Conservation (phyloP, 257 asterid genomes). For the Striga asiatica region DNA sequence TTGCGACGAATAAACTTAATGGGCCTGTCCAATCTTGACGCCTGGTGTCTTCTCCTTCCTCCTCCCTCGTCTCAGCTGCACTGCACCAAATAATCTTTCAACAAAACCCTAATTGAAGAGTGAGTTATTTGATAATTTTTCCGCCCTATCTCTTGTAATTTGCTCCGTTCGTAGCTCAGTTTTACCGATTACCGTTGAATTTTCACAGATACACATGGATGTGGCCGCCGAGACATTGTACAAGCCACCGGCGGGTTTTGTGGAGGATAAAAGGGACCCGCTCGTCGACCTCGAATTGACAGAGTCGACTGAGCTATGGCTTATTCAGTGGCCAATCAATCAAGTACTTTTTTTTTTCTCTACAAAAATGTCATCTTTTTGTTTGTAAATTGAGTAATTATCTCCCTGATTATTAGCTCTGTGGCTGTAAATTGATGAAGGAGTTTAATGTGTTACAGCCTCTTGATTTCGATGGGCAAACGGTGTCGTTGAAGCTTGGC, state of each 20-base stretch:
- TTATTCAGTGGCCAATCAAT: conserved; percentile 48
- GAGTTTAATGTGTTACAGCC: conserved; percentile 20
- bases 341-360: conserved; percentile 17
- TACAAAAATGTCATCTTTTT: too few relatives aligned
- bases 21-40: too few relatives aligned
- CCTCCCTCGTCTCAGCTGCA: too few relatives aligned
- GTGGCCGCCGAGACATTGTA: conserved; percentile 11
- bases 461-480: conserved; percentile 40
- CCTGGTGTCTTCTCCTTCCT: too few relatives aligned
- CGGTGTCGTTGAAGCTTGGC: conserved; percentile 30
- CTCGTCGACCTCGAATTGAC: conserved; percentile 28
- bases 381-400: background rate
- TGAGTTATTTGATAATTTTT: background rate
- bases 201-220: conserved; percentile 6
- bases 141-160: background rate
- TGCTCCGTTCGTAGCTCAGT: background rate
- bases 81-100: too few relatives aligned
- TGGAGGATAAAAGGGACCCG: conserved; percentile 35
- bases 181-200: background rate
- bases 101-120: too few relatives aligned
- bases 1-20: too few relatives aligned
- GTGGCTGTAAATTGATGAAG: background rate
- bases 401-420: background rate
- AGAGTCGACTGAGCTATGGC: conserved; percentile 59
- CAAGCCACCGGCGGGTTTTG: conserved; percentile 33